phyloP scores from a whole-genome alignment of 2,329 filamentous ascomycete species.

The Talaromyces sp. region DNA sequence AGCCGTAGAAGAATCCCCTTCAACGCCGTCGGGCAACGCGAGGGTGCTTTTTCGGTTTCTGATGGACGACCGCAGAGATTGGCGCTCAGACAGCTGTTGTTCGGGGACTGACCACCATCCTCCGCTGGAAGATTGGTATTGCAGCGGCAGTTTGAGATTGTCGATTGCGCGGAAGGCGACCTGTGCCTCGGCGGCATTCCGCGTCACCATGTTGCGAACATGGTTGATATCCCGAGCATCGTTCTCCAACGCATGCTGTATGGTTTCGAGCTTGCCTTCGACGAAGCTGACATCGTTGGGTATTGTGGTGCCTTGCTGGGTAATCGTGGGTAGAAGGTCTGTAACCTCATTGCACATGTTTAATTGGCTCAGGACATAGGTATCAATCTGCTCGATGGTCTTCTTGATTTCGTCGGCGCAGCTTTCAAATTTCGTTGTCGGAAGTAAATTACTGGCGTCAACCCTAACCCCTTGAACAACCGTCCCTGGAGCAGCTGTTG shows the following conservation, averaged over 20 bases:
- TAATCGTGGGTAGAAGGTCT: constrained; percentile 61
- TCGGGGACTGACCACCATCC: constrained; percentile 38
- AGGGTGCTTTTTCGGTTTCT: constrained; percentile 35
- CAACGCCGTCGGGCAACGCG: constrained; percentile 43
- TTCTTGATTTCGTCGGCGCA: constrained; percentile 76
- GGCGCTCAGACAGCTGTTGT: constrained; percentile 34
- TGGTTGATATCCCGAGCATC: constrained; percentile 58
- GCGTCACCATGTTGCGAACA: constrained; percentile 54
- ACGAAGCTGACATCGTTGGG: constrained; percentile 62
- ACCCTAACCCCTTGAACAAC: constrained; percentile 68
- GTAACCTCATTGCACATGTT: constrained; percentile 68
- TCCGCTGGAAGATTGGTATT: constrained; percentile 51
- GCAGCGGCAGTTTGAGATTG: constrained; percentile 64
- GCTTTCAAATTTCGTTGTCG: constrained; percentile 88
- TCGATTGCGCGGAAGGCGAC: constrained; percentile 69
- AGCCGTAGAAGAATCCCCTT: constrained; percentile 33
- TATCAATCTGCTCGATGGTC: constrained; percentile 72
- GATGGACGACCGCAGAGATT: constrained; percentile 34
- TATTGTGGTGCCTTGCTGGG: constrained; percentile 59
- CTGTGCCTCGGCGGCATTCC: constrained; percentile 65
- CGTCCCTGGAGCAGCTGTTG: constrained; percentile 26
- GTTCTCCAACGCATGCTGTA: constrained; percentile 58
- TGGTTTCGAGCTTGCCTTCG: constrained; percentile 55
- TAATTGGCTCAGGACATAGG: constrained; percentile 74
- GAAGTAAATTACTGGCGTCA: constrained; percentile 70